Evolutionary conservation across 257 asterid species (phyloP).

Genomic region (Lycium ferocissimum): DNA sequence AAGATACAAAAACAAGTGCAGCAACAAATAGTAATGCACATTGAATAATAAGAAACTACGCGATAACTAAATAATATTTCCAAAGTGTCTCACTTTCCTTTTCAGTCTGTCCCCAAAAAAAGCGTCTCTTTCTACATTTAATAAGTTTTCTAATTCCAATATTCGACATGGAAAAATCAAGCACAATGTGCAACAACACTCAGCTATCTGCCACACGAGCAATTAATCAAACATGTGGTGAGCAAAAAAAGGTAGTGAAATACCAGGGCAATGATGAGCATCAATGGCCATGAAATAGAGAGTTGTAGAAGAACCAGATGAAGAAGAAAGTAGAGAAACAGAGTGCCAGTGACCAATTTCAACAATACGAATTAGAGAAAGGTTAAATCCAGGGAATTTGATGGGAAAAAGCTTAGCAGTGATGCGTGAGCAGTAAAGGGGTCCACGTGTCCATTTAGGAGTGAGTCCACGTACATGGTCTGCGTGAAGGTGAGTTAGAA

Average conservation of each 20-base stretch:
- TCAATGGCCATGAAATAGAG: constrained; percentile 69
- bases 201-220: too few relatives aligned
- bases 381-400: constrained; percentile 75
- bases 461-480: constrained; percentile 84
- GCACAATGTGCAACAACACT: too few relatives aligned
- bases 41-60: too few relatives aligned
- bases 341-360: constrained; percentile 68
- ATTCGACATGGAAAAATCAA: too few relatives aligned
- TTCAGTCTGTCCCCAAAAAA: too few relatives aligned
- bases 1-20: too few relatives aligned
- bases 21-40: too few relatives aligned
- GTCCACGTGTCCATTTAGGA: constrained; percentile 66
- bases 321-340: constrained; percentile 57
- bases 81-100: too few relatives aligned
- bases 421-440: constrained; percentile 78
- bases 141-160: too few relatives aligned
- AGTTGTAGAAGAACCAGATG: constrained; percentile 51
- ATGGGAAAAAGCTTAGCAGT: constrained; percentile 71
- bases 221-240: constrained; percentile 45
- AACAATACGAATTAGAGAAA: constrained; percentile 70
- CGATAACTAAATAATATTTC: too few relatives aligned
- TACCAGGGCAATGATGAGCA: constrained; percentile 85
- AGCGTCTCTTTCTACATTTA: too few relatives aligned
- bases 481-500: constrained; percentile 90
- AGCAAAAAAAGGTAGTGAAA: not conserved